Conservation (phyloP, 495 filamentous ascomycete genomes). For the Cetradonia linearis region DNA sequence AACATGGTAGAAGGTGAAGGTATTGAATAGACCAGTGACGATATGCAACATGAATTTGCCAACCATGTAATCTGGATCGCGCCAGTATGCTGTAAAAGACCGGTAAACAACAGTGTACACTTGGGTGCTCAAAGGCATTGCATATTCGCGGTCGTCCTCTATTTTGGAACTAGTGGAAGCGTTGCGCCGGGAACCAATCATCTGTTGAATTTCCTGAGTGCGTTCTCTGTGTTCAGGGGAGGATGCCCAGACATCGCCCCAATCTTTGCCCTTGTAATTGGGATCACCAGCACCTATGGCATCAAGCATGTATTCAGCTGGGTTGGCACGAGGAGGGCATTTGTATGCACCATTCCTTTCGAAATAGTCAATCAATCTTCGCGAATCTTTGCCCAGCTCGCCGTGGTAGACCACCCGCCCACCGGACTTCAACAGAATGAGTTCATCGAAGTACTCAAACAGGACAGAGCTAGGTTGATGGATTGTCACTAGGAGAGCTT, state of each 20-base stretch:
- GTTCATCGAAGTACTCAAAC: conserved; percentile 69
- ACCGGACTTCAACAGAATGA: conserved; percentile 54
- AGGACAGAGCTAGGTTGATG: conserved; percentile 74
- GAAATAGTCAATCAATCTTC: conserved; percentile 51
- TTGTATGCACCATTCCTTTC: conserved; percentile 50
- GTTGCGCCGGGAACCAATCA: conserved; percentile 33
- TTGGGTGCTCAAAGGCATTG: conserved; percentile 49
- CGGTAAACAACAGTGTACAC: conserved; percentile 40
- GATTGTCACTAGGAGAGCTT: conserved; percentile 86
- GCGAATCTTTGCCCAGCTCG: conserved; percentile 44
- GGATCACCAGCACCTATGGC: conserved; percentile 56
- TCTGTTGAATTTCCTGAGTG: conserved; percentile 38
- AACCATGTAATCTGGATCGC: conserved; percentile 48
- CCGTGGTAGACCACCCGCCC: conserved; percentile 60
- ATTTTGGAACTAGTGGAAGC: conserved; percentile 28
- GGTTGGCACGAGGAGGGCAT: conserved; percentile 49
- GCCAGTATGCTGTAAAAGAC: conserved; percentile 50
- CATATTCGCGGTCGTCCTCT: conserved; percentile 43
- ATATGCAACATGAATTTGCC: conserved; percentile 53
- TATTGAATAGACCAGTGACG: conserved; percentile 51
- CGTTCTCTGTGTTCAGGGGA: conserved; percentile 37
- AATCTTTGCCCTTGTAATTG: conserved; percentile 51
- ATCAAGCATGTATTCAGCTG: conserved; percentile 62
- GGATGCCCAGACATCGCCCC: conserved; percentile 48
- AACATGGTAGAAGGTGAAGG: conserved; percentile 53